phyloP scores from a whole-genome alignment of 164 flowering plant genomes.

The Brasenia schreberi region DNA sequence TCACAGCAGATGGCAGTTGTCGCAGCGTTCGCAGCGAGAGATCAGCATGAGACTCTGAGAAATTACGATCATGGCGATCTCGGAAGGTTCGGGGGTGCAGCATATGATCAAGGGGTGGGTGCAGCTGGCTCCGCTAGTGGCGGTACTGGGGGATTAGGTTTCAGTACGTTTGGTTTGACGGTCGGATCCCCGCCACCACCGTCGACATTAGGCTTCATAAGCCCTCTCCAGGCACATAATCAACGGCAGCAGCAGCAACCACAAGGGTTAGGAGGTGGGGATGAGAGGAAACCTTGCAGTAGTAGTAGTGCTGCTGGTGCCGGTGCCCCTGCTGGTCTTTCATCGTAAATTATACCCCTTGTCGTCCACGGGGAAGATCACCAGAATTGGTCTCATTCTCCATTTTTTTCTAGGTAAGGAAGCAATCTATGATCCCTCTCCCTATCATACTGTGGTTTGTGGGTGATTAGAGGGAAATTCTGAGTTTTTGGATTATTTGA shows the following conservation, averaged over 20 bases:
- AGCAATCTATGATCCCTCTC: too few relatives aligned
- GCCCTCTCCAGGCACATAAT: constrained; percentile 13
- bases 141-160: constrained; percentile 9
- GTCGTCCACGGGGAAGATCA: too few relatives aligned
- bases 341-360: too few relatives aligned
- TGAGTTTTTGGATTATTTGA: too few relatives aligned
- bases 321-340: too few relatives aligned
- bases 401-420: too few relatives aligned
- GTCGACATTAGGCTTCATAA: constrained; percentile 10
- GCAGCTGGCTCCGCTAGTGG: neutral
- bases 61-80: constrained; percentile 13
- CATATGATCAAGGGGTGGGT: constrained; percentile 13
- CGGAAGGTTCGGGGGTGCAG: constrained; percentile 14
- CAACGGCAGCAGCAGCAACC: constrained; percentile 14
- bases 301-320: too few relatives aligned
- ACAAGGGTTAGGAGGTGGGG: too few relatives aligned
- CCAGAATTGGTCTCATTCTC: too few relatives aligned
- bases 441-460: too few relatives aligned
- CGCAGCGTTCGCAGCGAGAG: constrained; percentile 7
- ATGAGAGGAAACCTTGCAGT: too few relatives aligned
- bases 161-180: constrained; percentile 4
- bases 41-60: constrained; percentile 21
- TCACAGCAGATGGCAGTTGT: constrained; percentile 5
- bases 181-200: constrained; percentile 10
- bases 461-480: too few relatives aligned